These are phyloP conservation scores for Paraphoma chrysanthemicola DNA, from an alignment of 2,329 filamentous ascomycete species.

Conservation along the genomic window DNA sequence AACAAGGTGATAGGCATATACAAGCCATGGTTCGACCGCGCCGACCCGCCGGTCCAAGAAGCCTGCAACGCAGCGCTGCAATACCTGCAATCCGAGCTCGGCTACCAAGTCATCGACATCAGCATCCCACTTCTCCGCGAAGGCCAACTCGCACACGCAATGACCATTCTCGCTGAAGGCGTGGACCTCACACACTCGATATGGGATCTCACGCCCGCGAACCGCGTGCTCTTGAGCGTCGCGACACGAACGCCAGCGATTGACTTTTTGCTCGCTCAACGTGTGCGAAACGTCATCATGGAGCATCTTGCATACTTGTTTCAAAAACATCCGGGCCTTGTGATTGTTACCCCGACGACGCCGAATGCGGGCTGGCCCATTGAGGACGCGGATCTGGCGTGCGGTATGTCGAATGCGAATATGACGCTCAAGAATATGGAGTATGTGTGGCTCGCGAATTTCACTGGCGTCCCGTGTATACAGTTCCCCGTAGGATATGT, in stretches of 20 bases:
- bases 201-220: slow-evolving; percentile 67
- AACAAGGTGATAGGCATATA: slow-evolving; percentile 74
- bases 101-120: slow-evolving; percentile 67
- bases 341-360: slow-evolving; percentile 80
- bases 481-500: slow-evolving; percentile 78
- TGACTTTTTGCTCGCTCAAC: slow-evolving; percentile 76
- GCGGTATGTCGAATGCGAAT: slow-evolving; percentile 77
- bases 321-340: slow-evolving; percentile 72
- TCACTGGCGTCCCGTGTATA: slow-evolving; percentile 78
- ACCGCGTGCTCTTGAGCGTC: slow-evolving; percentile 72
- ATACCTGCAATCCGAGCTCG: slow-evolving; percentile 60
- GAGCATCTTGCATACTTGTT: slow-evolving; percentile 76
- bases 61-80: slow-evolving; percentile 69
- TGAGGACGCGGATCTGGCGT: slow-evolving; percentile 65
- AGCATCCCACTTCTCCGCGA: slow-evolving; percentile 71
- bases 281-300: slow-evolving; percentile 79
- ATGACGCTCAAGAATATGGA: slow-evolving; percentile 78
- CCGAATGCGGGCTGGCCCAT: slow-evolving; percentile 79
- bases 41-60: slow-evolving; percentile 68
- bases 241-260: slow-evolving; percentile 68
- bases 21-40: slow-evolving; percentile 71
- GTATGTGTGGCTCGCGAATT: slow-evolving; percentile 86
- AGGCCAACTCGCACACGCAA: slow-evolving; percentile 77
- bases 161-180: slow-evolving; percentile 79
- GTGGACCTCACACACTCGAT: slow-evolving; percentile 58